Evolutionary conservation across 257 asterid species (phyloP).

Genomic region (Gynochthodes officinalis): DNA sequence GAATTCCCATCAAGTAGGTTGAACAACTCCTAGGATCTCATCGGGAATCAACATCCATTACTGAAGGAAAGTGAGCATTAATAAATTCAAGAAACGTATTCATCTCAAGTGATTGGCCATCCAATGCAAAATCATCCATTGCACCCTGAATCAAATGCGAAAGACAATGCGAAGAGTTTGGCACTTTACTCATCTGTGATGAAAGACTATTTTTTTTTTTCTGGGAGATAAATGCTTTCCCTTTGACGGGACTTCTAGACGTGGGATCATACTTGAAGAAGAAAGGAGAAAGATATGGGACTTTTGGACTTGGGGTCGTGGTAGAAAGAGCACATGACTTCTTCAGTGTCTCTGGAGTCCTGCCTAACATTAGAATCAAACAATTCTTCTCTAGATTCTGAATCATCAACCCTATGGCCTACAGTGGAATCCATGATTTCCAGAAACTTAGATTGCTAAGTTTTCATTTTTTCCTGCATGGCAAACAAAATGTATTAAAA

Average conservation of each 20-base stretch:
- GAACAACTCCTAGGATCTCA: too few species aligned
- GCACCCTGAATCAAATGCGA: slow-evolving; percentile 55
- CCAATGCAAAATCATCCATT: slow-evolving; percentile 54
- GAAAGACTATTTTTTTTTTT: slow-evolving; percentile 24
- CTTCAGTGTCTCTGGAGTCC: slow-evolving; percentile 45
- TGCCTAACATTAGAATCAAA: too few species aligned
- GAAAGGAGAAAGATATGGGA: slow-evolving; percentile 77
- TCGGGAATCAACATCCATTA: slow-evolving; percentile 49
- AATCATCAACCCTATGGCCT: slow-evolving; percentile 57
- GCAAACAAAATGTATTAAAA: slow-evolving; percentile 20
- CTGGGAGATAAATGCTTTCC: slow-evolving; percentile 42
- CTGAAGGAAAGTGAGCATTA: slow-evolving; percentile 52
- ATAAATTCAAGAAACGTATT: slow-evolving; percentile 54
- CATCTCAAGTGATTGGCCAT: slow-evolving; percentile 60
- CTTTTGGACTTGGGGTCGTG: slow-evolving; percentile 64
- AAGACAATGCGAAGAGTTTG: slow-evolving; percentile 30
- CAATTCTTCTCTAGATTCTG: slow-evolving; percentile 38
- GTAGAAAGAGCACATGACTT: slow-evolving; percentile 81
- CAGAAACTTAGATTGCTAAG: slow-evolving; percentile 79
- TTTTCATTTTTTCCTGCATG: slow-evolving; percentile 79
- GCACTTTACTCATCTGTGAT: too few species aligned
- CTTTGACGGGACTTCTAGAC: slow-evolving; percentile 49
- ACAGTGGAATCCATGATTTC: slow-evolving; percentile 51
- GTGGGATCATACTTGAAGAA: slow-evolving; percentile 87
- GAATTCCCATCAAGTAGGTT: too few species aligned